Evolutionary conservation across 2,329 filamentous ascomycete genomes (phyloP).

Genomic region (Paracorniculantispora psalliotae): DNA sequence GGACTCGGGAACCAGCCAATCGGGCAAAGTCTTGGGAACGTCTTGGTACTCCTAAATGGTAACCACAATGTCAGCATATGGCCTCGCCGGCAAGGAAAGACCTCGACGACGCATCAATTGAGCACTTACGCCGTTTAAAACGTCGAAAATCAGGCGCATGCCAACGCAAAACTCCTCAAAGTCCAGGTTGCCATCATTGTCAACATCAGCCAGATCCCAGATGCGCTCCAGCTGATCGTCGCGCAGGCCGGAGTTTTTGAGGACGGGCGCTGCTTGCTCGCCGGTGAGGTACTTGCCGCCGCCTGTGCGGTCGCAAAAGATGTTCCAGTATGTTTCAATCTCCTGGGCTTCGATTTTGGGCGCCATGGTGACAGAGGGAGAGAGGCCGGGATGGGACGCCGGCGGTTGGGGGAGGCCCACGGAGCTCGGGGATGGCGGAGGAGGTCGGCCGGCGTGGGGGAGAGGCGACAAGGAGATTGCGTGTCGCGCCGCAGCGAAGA

Average conservation of each 20-base stretch:
- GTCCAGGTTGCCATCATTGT: conserved; percentile 94
- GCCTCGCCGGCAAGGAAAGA: background rate
- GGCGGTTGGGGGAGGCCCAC: background rate
- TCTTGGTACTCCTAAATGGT: conserved; percentile 71
- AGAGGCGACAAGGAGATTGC: background rate
- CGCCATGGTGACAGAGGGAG: conserved; percentile 40
- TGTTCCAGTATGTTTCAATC: conserved; percentile 63
- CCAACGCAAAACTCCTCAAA: conserved; percentile 99
- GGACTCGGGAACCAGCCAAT: conserved; percentile 95
- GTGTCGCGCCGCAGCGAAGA: background rate
- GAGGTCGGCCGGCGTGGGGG: background rate
- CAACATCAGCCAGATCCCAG: conserved; percentile 96
- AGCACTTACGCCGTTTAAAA: conserved; percentile 84
- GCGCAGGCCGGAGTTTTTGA: conserved; percentile 59
- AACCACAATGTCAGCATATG: conserved; percentile 15
- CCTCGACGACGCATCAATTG: background rate
- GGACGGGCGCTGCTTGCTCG: conserved; percentile 56
- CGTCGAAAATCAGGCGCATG: conserved; percentile 95
- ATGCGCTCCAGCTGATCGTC: conserved; percentile 86
- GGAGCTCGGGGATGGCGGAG: background rate
- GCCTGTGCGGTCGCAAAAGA: conserved; percentile 55
- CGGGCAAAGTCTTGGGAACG: conserved; percentile 79
- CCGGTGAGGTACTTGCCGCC: conserved; percentile 56
- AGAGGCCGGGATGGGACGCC: conserved; percentile 11
- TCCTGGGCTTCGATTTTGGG: conserved; percentile 58